Conservation (phyloP, 306 rosid species). For the Quercus berberidifolia region DNA sequence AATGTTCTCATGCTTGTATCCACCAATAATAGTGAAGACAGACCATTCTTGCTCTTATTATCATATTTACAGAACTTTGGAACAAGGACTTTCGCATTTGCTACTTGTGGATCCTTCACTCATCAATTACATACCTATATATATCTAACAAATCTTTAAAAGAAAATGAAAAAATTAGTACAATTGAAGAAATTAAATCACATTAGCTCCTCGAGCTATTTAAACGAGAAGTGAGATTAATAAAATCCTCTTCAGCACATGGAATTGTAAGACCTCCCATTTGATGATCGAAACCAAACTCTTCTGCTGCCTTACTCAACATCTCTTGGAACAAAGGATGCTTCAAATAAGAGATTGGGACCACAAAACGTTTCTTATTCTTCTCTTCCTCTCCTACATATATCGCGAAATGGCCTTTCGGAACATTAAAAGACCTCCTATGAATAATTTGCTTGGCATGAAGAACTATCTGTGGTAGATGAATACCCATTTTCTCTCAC, state of each 20-base stretch:
- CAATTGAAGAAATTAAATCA: slow-evolving; percentile 4
- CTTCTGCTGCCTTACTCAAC: slow-evolving; percentile 38
- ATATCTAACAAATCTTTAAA: neutral
- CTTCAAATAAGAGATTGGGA: slow-evolving; percentile 43
- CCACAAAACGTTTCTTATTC: slow-evolving; percentile 33
- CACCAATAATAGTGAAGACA: neutral
- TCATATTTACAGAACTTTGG: neutral
- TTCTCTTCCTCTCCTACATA: slow-evolving; percentile 33
- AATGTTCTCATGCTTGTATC: too few relatives aligned
- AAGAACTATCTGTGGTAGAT: slow-evolving; percentile 23
- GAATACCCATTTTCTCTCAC: slow-evolving; percentile 24
- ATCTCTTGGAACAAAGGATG: slow-evolving; percentile 37
- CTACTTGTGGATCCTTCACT: neutral
- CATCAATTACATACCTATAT: neutral
- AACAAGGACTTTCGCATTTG: too few relatives aligned
- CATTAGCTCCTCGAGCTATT: neutral
- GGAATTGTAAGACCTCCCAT: slow-evolving; percentile 39
- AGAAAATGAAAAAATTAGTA: neutral
- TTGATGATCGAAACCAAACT: slow-evolving; percentile 38
- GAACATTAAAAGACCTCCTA: slow-evolving; percentile 27
- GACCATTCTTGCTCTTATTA: neutral
- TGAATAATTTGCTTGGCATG: slow-evolving; percentile 27
- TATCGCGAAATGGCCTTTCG: slow-evolving; percentile 45
- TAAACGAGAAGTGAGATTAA: slow-evolving; percentile 30
- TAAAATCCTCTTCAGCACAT: slow-evolving; percentile 33